Base-by-base conservation (phyloP, 495 filamentous ascomycete genomes). In the Xylaria intraflava region DNA sequence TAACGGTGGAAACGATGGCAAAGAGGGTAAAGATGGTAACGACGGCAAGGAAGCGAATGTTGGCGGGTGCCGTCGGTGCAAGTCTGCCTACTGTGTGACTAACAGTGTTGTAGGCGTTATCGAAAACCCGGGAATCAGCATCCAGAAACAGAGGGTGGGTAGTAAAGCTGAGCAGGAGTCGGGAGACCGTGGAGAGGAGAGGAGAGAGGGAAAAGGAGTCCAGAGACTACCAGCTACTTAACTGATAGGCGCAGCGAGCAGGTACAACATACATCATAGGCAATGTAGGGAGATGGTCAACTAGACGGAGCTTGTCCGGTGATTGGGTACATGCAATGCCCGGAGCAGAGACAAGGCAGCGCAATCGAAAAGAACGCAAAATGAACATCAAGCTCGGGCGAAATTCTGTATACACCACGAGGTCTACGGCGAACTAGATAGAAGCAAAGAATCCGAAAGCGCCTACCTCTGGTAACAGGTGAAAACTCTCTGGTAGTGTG, bases 321-420 rank as follows among this genome's bases (percentile, higher is more conserved):
- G 51, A 36, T 46, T 53, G 42, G 42, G 36, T 31, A 27, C 49
- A 46, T 24, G 35, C 47, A 26, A 8, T 36, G 33, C n/a, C 20
- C 9, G 44, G 44, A 10, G 3, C 29, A 30, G 40, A 40, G 29
- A 44, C 33, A 42, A 24, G 30, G 22, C 39, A 27, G 29, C 19
- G 26, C 27, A 17, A 33, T 33, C 14, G 29, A n/a, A 23, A 47
- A 35, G 14, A 22, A 46, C 5, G n/a, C 12, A 20, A 16, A 35
- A 46, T n/a, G n/a, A n/a, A n/a, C n/a, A n/a, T n/a, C 14, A 45
- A 27, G 14, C 8, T 6, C 10, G 5, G n/a, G n/a, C n/a, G n/a
- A n/a, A n/a, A n/a, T 46, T 14, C 43, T 23, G 20, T 22, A 19
- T 19, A 17, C 8, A 31, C 14, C 11, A n/a, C 8, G 14, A 8